Base-by-base conservation (phyloP, 2,329 filamentous ascomycete genomes). In the Zelopaecilomyces penicillatus region DNA sequence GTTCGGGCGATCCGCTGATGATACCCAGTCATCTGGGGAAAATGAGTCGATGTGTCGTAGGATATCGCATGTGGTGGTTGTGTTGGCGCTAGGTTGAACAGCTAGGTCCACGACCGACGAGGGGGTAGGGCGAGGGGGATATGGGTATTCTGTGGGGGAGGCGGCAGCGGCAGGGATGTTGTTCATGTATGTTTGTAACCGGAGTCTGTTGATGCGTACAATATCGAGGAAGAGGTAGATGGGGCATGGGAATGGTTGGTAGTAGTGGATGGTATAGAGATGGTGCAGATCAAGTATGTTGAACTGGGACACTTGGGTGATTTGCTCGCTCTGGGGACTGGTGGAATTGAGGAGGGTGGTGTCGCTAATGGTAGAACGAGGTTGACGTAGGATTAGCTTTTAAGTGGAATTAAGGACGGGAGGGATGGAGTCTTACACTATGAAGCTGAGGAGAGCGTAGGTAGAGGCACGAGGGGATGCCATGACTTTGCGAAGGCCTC, bases 291-390 rank as follows among this genome's bases (percentile, higher is more conserved):
- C 42, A 28, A 39, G 38, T 5, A 45, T 33, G 27, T 44, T 28
- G 6, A 45, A 45, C 30, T 47, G 41, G 42, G 42, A 45, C n/a
- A 39, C 43, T 8, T 45, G 39, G 30, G 37, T 30, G 29, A 47
- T 36, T n/a, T 39, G 42, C 6, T 28, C 39, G 19, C 39, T 6
- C 30, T 36, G 33, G 6, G 45, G 42, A 35, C 45, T 47, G 6
- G 45, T 47, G 10, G 45, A 45, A 30, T 47, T 47, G 32, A 47
- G 40, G 5, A 47, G 41, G 8, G 45, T 47, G 5, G 44, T 35
- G 32, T 37, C 37, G 5, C 45, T 47, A 40, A 30, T 38, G 6
- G 29, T 6, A 11, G 35, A 37, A 7, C n/a, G 8, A 37, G 9
- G 35, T 37, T 26, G 27, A 26, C 35, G 10, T 19, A 19, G 19